These are phyloP conservation scores for Trichoderma pleuroti DNA, from an alignment of 2,329 filamentous ascomycete species.

Conservation along the genomic window DNA sequence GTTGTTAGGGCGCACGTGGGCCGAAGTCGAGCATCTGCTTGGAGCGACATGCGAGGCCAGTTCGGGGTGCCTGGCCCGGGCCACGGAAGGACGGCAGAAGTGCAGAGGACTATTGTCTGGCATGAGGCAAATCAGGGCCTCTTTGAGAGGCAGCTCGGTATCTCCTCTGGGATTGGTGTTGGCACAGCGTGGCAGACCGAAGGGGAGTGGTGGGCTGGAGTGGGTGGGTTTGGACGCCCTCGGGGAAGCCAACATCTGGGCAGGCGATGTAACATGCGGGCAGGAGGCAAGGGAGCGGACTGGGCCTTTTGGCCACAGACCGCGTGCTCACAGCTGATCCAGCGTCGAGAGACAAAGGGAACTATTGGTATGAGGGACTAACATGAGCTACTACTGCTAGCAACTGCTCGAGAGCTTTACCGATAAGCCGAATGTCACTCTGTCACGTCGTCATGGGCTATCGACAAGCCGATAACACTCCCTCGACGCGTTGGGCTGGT, in stretches of 20 bases:
- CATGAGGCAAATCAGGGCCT: background rate
- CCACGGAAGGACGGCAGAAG: background rate
- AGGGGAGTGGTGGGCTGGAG: background rate
- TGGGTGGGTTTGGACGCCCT: background rate
- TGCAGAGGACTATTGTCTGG: background rate
- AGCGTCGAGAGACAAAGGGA: background rate
- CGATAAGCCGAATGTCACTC: background rate
- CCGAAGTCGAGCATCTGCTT: slow-evolving; percentile 1
- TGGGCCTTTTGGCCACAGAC: background rate
- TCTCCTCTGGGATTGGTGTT: slow-evolving; percentile 2
- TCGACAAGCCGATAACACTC: background rate
- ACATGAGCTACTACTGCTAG: background rate
- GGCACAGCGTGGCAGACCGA: background rate
- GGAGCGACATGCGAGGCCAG: background rate
- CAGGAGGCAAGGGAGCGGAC: background rate
- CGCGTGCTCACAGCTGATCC: background rate
- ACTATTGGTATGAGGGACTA: background rate
- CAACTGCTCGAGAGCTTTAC: background rate
- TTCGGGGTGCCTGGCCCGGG: background rate
- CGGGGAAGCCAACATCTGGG: background rate
- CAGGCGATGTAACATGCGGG: slow-evolving; percentile 7
- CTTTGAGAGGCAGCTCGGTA: background rate
- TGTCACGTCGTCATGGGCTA: background rate
- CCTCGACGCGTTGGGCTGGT: background rate
- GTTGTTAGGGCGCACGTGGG: slow-evolving; percentile 12